A percentile compares a stretch with the other conserved stretches of the same genome.
These are phyloP conservation scores for Syzygium syzygioides DNA, from an alignment of 441 rosid genomes.

Conservation along the genomic window DNA sequence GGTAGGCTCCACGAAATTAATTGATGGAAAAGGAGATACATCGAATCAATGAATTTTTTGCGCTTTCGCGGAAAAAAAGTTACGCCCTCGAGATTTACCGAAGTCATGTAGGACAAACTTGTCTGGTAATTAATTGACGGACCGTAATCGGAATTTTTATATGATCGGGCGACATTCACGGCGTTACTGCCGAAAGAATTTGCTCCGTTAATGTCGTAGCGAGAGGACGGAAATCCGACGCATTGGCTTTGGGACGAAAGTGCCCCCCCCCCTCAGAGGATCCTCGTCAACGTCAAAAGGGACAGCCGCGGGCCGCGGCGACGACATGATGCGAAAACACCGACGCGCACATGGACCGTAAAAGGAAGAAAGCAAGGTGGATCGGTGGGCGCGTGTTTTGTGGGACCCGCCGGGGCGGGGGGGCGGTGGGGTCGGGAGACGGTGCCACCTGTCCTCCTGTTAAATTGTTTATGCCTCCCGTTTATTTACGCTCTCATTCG, in stretches of 20 bases:
- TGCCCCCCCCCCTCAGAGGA: neutral
- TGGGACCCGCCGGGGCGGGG: too few relatives aligned
- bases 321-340: neutral
- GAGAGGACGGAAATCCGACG: neutral
- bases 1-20: neutral
- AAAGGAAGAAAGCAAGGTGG: neutral
- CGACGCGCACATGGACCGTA: neutral
- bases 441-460: neutral
- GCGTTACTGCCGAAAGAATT: too few relatives aligned
- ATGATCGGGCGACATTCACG: too few relatives aligned
- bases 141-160: neutral
- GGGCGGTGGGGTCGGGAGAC: neutral
- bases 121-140: neutral
- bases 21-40: neutral
- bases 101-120: too few relatives aligned
- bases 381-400: neutral
- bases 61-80: fast-evolving
- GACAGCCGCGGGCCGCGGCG: neutral
- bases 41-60: neutral
- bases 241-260: neutral
- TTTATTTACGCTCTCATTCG: neutral
- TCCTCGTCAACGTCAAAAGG: neutral
- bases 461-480: fast-evolving
- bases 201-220: neutral
- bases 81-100: neutral